Conservation (phyloP, 2,329 filamentous ascomycete species). For the Alternaria brassicicola region DNA sequence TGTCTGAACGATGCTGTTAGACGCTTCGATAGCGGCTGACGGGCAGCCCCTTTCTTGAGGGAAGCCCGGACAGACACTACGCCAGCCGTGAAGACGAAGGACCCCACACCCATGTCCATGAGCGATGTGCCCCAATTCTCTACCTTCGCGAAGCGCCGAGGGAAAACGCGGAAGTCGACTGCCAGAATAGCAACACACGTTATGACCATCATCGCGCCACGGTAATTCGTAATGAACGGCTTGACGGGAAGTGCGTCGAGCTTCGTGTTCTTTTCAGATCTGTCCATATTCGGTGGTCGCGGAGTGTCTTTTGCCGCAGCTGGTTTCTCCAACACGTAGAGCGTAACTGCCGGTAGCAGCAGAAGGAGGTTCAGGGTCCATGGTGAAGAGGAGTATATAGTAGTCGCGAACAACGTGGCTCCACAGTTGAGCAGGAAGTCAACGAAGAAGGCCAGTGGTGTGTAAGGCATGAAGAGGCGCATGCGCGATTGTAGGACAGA, state of each 20-base stretch:
- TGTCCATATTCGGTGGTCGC: slow-evolving; percentile 31
- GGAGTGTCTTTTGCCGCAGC: slow-evolving; percentile 18
- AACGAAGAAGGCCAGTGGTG: slow-evolving; percentile 68
- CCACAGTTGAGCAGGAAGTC: slow-evolving; percentile 90
- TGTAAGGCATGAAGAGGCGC: slow-evolving; percentile 81
- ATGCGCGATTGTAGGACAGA: slow-evolving; percentile 84
- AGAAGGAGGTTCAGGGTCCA: slow-evolving; percentile 77
- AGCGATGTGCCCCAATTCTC: slow-evolving; percentile 99
- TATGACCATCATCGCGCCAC: slow-evolving; percentile 86
- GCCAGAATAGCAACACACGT: slow-evolving; percentile 94
- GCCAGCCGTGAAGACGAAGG: slow-evolving; percentile 94
- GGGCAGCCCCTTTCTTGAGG: slow-evolving; percentile 68
- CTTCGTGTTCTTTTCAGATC: slow-evolving; percentile 21
- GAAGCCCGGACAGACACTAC: slow-evolving; percentile 85
- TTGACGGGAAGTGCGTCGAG: slow-evolving; percentile 73
- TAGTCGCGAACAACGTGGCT: slow-evolving; percentile 81
- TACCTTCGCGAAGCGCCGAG: slow-evolving; percentile 93
- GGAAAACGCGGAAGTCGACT: slow-evolving; percentile 93
- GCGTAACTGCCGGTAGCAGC: slow-evolving; percentile 69
- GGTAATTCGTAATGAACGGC: slow-evolving; percentile 90
- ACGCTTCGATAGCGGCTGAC: slow-evolving; percentile 59
- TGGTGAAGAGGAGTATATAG: slow-evolving; percentile 78
- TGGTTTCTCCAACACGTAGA: slow-evolving; percentile 57
- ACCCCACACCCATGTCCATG: slow-evolving; percentile 97
- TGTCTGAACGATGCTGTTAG: slow-evolving; percentile 74